phyloP scores from a whole-genome alignment of 345 rosid species.

The Hypericum androsaemum region DNA sequence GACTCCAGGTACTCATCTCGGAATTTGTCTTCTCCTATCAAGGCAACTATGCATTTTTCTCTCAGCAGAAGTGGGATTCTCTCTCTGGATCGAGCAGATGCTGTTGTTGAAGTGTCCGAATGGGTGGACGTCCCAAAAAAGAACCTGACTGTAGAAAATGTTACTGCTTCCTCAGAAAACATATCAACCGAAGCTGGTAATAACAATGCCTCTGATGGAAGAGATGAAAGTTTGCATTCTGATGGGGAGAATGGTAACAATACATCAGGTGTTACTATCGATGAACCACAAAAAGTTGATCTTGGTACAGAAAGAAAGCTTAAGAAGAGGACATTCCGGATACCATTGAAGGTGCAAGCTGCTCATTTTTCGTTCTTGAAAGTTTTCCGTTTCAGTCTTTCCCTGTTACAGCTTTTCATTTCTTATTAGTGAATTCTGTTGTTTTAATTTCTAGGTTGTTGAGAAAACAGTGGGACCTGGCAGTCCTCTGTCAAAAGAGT shows the following conservation, averaged over 20 bases:
- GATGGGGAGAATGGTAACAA: constrained; percentile 29
- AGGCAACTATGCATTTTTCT: constrained; percentile 85
- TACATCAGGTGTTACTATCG: constrained; percentile 26
- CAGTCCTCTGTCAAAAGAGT: constrained; percentile 53
- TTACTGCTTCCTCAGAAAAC: constrained; percentile 44
- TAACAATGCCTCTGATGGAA: constrained; percentile 42
- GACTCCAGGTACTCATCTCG: constrained; percentile 68
- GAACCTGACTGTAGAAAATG: constrained; percentile 54
- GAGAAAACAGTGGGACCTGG: constrained; percentile 84
- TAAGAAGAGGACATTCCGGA: constrained; percentile 68
- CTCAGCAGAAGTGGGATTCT: constrained; percentile 90
- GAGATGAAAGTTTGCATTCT: constrained; percentile 33
- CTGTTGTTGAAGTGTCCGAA: constrained; percentile 82
- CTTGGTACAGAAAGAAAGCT: constrained; percentile 64
- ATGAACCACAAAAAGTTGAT: constrained; percentile 41
- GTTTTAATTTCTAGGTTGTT: constrained; percentile 38
- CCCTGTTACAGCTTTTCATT: neutral
- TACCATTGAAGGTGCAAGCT: constrained; percentile 65
- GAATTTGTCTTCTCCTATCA: constrained; percentile 88
- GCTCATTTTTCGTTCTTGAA: constrained; percentile 3
- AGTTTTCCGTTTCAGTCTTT: neutral
- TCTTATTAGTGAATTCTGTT: neutral
- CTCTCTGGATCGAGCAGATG: constrained; percentile 85
- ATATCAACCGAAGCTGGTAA: constrained; percentile 40
- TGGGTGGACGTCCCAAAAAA: constrained; percentile 96